Evolutionary conservation across 2,329 filamentous ascomycete genomes (phyloP).

Genomic region (Exophiala sp.): DNA sequence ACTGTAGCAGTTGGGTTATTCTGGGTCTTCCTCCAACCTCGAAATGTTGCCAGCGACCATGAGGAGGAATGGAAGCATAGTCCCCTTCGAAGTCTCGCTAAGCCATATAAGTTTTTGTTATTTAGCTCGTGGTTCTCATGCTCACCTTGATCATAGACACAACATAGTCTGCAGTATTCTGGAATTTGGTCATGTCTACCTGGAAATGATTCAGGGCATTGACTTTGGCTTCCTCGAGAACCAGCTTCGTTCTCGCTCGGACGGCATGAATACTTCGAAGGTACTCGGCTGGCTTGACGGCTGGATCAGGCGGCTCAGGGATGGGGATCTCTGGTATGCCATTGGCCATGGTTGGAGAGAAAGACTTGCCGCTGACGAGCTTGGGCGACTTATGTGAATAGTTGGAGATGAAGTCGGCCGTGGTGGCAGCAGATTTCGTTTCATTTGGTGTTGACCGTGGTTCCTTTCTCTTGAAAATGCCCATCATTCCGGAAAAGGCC

Average conservation of each 20-base stretch:
- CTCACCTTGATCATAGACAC: slow-evolving; percentile 90
- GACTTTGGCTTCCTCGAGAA: slow-evolving; percentile 68
- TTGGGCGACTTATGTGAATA: slow-evolving; percentile 28
- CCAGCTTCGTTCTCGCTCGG: slow-evolving; percentile 66
- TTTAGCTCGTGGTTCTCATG: slow-evolving; percentile 9
- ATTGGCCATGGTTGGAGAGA: slow-evolving; percentile 17
- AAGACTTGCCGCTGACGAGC: slow-evolving; percentile 18
- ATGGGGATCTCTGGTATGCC: slow-evolving; percentile 64
- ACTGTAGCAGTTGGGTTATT: slow-evolving; percentile 41
- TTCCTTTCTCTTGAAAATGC: slow-evolving; percentile 44
- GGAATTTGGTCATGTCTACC: slow-evolving; percentile 78
- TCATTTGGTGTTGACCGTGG: slow-evolving; percentile 32
- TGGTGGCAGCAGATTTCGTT: slow-evolving; percentile 9
- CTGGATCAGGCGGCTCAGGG: slow-evolving; percentile 78
- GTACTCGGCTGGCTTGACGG: slow-evolving; percentile 82
- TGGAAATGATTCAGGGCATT: slow-evolving; percentile 81
- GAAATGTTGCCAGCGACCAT: slow-evolving; percentile 62
- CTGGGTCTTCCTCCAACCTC: slow-evolving; percentile 51
- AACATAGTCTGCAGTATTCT: slow-evolving; percentile 76
- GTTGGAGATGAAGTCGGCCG: slow-evolving; percentile 21
- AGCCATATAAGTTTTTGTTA: slow-evolving; percentile 7
- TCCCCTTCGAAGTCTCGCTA: slow-evolving; percentile 65
- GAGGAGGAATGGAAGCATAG: slow-evolving; percentile 71
- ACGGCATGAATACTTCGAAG: slow-evolving; percentile 85
- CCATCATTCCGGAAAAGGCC: slow-evolving; percentile 38